These are phyloP conservation scores for Dujonia santamariae DNA, from an alignment of 1,139 yeast genomes.

Conservation along the genomic window DNA sequence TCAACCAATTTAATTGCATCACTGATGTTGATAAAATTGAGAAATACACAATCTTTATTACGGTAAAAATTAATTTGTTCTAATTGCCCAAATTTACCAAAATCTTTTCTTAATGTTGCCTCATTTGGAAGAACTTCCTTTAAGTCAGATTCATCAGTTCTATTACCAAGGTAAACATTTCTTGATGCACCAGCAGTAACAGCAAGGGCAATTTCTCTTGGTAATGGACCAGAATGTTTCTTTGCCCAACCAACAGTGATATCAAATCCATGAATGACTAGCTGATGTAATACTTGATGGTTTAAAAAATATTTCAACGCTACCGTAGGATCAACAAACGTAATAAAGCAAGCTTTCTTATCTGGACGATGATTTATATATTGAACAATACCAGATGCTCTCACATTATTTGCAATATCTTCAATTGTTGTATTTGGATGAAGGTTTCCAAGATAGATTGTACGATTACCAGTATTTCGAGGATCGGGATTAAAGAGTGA, in stretches of 20 bases:
- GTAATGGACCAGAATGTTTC: slow-evolving; percentile 40
- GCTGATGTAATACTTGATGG: slow-evolving; percentile 45
- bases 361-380: slow-evolving; percentile 35
- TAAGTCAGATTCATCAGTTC: slow-evolving; percentile 8
- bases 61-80: slow-evolving; percentile 48
- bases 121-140: slow-evolving; percentile 30
- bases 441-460: slow-evolving; percentile 43
- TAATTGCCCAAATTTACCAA: slow-evolving; percentile 37
- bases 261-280: slow-evolving; percentile 45
- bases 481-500: slow-evolving; percentile 17
- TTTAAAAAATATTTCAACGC: slow-evolving; percentile 42
- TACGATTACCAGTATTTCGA: slow-evolving; percentile 35
- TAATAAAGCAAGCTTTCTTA: slow-evolving; percentile 41
- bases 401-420: slow-evolving; percentile 47
- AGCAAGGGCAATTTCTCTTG: slow-evolving; percentile 38
- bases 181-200: slow-evolving; percentile 50
- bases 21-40: slow-evolving; percentile 39
- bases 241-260: slow-evolving; percentile 48
- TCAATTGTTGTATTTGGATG: slow-evolving; percentile 46
- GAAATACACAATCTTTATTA: slow-evolving; percentile 45
- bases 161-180: slow-evolving; percentile 42
- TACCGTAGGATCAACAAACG: slow-evolving; percentile 41
- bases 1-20: slow-evolving; percentile 39
- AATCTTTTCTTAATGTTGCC: slow-evolving; percentile 39
- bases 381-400: slow-evolving; percentile 49